Base-by-base conservation (phyloP, 2,329 filamentous ascomycete genomes). In the Paecilomyces sp. region DNA sequence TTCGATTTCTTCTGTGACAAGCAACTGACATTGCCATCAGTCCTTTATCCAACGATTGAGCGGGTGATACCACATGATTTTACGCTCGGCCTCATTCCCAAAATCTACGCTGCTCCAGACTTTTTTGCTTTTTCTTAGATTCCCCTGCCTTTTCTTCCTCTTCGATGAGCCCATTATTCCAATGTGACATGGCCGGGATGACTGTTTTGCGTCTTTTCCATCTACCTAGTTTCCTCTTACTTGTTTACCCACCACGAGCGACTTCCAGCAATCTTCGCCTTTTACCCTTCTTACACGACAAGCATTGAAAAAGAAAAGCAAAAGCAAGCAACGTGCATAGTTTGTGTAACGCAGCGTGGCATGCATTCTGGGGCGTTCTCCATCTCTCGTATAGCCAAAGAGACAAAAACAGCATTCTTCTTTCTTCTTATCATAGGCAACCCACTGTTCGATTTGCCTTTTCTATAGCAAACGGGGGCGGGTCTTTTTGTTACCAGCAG, bases 11-110 rank as follows among this genome's bases (percentile, higher is more conserved):
- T 1, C 51, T n/a, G 28, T 34, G 6, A 9, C 6, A 18, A 8
- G 30, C n/a, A 34, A 55, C 15, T 53, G 24, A 61, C 24, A 15
- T 62, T 65, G 59, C 63, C 58, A 18, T 50, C 3, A 77, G 74
- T 72, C 74, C 59, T 77, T 77, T 65, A 77, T 77, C 66, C 75
- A 77, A 67, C 74, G 75, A 66, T 72, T 77, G 64, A 77, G 75
- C 71, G 73, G 72, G 71, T 77, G 69, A 77, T 68, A 63, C 61
- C 53, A 65, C 61, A 50, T 62, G 65, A 47, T 64, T 53, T 33
- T 57, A 50, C 25, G 41, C 11, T 53, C 51, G 31, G 8, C 54
- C 24, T 41, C 51, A 15, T 58, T 57, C 55, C 58, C 33, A 47
- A 59, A 47, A 58, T 58, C 51, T 58, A 54, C 36, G 58, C 25